Evolutionary conservation across 805 yeast genomes (phyloP).

Genomic region (Kodamaea lidongshanica): DNA sequence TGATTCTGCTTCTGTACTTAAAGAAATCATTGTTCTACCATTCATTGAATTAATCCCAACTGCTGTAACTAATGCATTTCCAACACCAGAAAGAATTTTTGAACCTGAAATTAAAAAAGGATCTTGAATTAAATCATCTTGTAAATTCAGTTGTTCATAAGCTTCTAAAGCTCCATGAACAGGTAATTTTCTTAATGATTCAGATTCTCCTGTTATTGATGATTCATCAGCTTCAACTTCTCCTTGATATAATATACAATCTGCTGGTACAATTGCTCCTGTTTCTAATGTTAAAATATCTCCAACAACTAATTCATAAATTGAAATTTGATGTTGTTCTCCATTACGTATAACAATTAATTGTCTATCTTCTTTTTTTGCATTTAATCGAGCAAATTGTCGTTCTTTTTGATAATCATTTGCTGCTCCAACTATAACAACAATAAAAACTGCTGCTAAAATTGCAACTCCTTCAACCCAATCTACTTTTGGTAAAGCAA

Average conservation of each 20-base stretch:
- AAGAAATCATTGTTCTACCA: slow-evolving; percentile 84
- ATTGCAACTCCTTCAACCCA: slow-evolving; percentile 99
- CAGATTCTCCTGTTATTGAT: slow-evolving; percentile 89
- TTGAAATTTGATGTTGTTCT: slow-evolving; percentile 57
- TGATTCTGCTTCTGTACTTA: slow-evolving; percentile 67
- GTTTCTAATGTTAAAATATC: slow-evolving; percentile 80
- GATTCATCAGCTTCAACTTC: slow-evolving; percentile 86
- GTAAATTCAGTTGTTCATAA: slow-evolving; percentile 22
- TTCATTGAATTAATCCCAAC: slow-evolving; percentile 86
- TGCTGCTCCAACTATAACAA: slow-evolving; percentile 88
- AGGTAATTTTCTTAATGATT: slow-evolving; percentile 65
- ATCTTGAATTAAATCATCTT: slow-evolving; percentile 50
- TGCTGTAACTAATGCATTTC: slow-evolving; percentile 79
- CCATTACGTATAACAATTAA: slow-evolving; percentile 74
- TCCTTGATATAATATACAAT: slow-evolving; percentile 68
- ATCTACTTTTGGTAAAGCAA: slow-evolving; percentile 74
- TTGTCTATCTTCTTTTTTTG: slow-evolving; percentile 79
- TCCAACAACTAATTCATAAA: slow-evolving; percentile 77
- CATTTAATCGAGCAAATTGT: slow-evolving; percentile 82
- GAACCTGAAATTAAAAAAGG: slow-evolving; percentile 90
- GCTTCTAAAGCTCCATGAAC: slow-evolving; percentile 38
- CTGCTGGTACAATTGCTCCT: slow-evolving; percentile 92
- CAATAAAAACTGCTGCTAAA: slow-evolving; percentile 82
- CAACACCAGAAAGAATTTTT: slow-evolving; percentile 79
- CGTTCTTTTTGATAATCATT: slow-evolving; percentile 95